phyloP scores from a whole-genome alignment of 2,329 filamentous ascomycete genomes.

The Fusarium algeriense region DNA sequence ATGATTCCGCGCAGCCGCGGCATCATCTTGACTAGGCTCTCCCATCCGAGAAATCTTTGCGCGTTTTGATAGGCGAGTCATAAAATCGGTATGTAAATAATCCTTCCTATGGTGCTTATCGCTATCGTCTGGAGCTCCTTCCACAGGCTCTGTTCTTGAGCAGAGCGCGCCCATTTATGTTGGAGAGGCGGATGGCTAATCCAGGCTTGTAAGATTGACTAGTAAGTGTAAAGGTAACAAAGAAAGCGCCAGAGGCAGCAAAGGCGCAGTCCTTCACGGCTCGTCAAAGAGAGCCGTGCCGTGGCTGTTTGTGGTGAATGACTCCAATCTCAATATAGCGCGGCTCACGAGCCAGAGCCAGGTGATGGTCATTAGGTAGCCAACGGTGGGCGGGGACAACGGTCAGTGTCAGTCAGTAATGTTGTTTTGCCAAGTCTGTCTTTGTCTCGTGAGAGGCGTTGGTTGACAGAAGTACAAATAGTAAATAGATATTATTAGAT shows the following conservation, averaged over 20 bases:
- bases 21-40: slow-evolving; percentile 18
- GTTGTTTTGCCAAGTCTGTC: slow-evolving; percentile 14
- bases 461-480: neutral
- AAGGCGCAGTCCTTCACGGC: slow-evolving; percentile 22
- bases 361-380: slow-evolving; percentile 24
- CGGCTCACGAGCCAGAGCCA: slow-evolving; percentile 32
- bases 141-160: slow-evolving; percentile 40
- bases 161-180: slow-evolving; percentile 48
- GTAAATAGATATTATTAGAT: slow-evolving; percentile 5
- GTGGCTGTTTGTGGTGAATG: slow-evolving; percentile 29
- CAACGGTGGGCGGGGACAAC: slow-evolving; percentile 26
- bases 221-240: slow-evolving; percentile 1
- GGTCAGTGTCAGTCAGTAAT: slow-evolving; percentile 2
- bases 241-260: slow-evolving; percentile 14
- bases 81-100: slow-evolving; percentile 9
- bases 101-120: slow-evolving; percentile 21
- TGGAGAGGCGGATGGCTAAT: neutral
- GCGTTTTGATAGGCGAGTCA: slow-evolving; percentile 30
- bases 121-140: slow-evolving; percentile 20
- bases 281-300: slow-evolving; percentile 10
- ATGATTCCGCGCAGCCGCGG: slow-evolving; percentile 41
- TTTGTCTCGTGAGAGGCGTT: slow-evolving; percentile 8
- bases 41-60: slow-evolving; percentile 15
- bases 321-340: slow-evolving; percentile 28
- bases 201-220: neutral